Percentiles rank a stretch among this genome's conserved stretches.
These are phyloP conservation scores for Tillandsia fasciculata DNA, from an alignment of 176 grass and related monocot species.

Conservation along the genomic window DNA sequence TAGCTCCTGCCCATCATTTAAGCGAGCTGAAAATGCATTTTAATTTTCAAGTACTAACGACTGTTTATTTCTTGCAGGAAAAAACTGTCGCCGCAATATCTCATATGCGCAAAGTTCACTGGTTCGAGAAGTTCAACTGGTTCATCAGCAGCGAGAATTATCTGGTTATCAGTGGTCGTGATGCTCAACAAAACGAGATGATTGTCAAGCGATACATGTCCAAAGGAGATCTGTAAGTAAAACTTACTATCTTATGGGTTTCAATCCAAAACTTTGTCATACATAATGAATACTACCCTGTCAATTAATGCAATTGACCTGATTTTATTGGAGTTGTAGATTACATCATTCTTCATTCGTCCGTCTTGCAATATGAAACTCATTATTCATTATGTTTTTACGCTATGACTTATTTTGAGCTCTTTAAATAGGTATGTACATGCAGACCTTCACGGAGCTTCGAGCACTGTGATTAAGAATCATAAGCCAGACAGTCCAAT, in stretches of 20 bases:
- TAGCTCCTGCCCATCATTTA: too few relatives aligned
- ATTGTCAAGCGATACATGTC: conserved; percentile 97
- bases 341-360: too few relatives aligned
- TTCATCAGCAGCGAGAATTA: conserved; percentile 99
- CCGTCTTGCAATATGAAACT: background rate
- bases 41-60: too few relatives aligned
- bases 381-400: background rate
- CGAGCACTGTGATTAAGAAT: conserved; percentile 96
- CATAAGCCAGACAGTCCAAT: conserved; percentile 72
- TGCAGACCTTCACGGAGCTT: conserved; percentile 92
- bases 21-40: too few relatives aligned
- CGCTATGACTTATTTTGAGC: conserved; percentile 11
- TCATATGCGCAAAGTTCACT: conserved; percentile 98
- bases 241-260: background rate
- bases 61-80: conserved; percentile 46
- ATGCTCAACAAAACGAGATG: conserved; percentile 95
- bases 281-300: background rate
- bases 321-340: too few relatives aligned
- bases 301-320: too few relatives aligned
- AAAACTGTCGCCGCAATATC: conserved; percentile 94
- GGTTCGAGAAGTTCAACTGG: conserved; percentile 99
- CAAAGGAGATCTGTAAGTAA: conserved; percentile 92
- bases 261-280: background rate
- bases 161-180: conserved; percentile 83
- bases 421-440: conserved; percentile 63